Evolutionary conservation across 306 rosid species (phyloP).

Genomic region (Carpinus viminea): DNA sequence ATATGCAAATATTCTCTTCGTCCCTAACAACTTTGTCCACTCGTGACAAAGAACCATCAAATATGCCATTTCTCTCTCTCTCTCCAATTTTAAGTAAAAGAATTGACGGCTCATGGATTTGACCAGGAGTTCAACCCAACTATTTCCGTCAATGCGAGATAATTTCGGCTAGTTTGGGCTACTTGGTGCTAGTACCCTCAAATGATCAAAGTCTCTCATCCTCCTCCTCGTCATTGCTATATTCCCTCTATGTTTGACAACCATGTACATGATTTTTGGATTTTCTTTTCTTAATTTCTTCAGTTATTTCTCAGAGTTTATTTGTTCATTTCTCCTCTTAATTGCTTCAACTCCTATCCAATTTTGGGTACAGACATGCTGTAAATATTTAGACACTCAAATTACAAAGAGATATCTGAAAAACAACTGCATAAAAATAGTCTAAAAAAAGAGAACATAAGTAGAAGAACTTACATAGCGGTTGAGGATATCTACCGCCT

Average conservation of each 20-base stretch:
- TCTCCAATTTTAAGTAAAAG: not conserved
- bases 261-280: not conserved
- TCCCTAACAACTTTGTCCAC: not conserved
- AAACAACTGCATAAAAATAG: not conserved
- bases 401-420: not conserved
- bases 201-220: not conserved
- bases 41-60: not conserved
- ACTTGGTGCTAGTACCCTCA: not conserved
- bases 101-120: not conserved
- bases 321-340: not conserved
- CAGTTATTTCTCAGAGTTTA: not conserved
- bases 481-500: slow-evolving; percentile 67
- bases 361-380: not conserved
- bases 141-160: not conserved
- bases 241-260: not conserved
- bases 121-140: not conserved
- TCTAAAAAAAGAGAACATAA: not conserved
- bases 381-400: not conserved
- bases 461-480: slow-evolving; percentile 62
- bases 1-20: not conserved
- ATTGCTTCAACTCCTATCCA: not conserved
- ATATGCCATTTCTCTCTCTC: not conserved
- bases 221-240: not conserved
- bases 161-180: not conserved
- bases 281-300: not conserved